Evolutionary conservation across 208 protist species (phyloP), one percentile per base, ranked within the genome.

Genomic region (Lotmaria passim): DNA sequence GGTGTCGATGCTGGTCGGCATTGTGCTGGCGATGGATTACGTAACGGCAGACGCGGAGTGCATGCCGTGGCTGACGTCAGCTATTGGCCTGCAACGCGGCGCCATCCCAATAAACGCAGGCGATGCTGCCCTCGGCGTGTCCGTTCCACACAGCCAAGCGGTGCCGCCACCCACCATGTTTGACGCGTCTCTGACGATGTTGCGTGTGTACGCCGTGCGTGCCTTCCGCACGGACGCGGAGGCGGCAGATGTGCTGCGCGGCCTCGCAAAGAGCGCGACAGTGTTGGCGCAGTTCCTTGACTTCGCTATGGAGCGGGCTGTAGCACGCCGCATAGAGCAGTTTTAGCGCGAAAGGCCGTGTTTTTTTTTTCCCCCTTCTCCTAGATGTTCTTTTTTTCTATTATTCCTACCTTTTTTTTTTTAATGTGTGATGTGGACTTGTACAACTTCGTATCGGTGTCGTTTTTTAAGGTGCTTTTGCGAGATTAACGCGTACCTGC

Each of bases 21-120:
- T 91, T 61, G 65, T 84, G 33, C 64, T 93, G 0, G 93, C 84
- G 55, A 67, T 96, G 39, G 91, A 96, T 71, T 96, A 86, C 60
- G 68, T 94, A 2, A 70, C 77, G n/a, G 81, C 81, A 0, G 81
- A 90, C 57, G 60, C 84, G 0, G 82, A 86, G 34, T 28, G 38
- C 31, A 43, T 56, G 46, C 31, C 33, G 60, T 66, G 46, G 51
- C 28, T 21, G 31, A 41, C 59, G 15, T 8, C 34, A 17, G 33
- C 36, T 14, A 39, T 39, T 5, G 62, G 31, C 14, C 6, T 5
- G 10, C 30, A 34, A 41, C 38, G 65, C 47, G 53, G 41, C 39
- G 41, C 3, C n/a, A n/a, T 10, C 11, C 14, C 2, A 10, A 15
- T 46, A 17, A 19, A 46, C n/a, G 15, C 7, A 7, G 41, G 41